Base-by-base conservation (phyloP, 2,329 filamentous ascomycete species). In the Ustilaginoidea virens region DNA sequence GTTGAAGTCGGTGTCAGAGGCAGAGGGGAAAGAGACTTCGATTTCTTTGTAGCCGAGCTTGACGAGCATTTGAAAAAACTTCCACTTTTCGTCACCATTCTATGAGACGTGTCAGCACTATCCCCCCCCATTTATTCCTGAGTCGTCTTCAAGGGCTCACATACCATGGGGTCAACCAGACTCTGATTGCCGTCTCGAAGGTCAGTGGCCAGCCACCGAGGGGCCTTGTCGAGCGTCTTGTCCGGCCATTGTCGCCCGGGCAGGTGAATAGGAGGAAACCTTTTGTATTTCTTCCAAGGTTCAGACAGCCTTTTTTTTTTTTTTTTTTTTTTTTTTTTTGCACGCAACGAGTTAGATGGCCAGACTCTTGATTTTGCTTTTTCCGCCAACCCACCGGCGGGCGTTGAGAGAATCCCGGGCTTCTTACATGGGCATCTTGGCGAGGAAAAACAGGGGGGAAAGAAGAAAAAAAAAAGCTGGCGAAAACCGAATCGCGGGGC, bases 31-130 rank as follows among this genome's bases (percentile, higher is more conserved):
- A 4, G 86, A 90, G 13, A 94, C 79, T 52, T 96, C 87, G 40
- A 96, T 94, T 58, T 96, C 87, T 60, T 94, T 96, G 67, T 92
- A 96, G 43, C 90, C 87, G 28, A 94, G 67, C 36, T 87, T 74
- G 45, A 78, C 73, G 30, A 96, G 72, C 83, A 92, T 92, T 57
- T 86, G 76, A 65, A 96, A 96, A 66, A 86, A 96, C 36, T 67
- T 65, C 73, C 80, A 90, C 60, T 96, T 96, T 63, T 94, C 85
- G 27, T 93, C 82, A 41, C 83, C 83, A 48, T 83, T 90, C 82
- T 90, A 44, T 12, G 20, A 17, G 15, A 17, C n/a, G 9, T 22
- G 11, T 27, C n/a, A 26, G 29, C 23, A 11, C 11, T 11, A 7
- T 7, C 11, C 19, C 11, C 11, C 11, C 19, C 11, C 11, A 7